These are phyloP conservation scores for Sordariomycetes sp. DNA, from an alignment of 2,329 filamentous ascomycete genomes.

Conservation along the genomic window DNA sequence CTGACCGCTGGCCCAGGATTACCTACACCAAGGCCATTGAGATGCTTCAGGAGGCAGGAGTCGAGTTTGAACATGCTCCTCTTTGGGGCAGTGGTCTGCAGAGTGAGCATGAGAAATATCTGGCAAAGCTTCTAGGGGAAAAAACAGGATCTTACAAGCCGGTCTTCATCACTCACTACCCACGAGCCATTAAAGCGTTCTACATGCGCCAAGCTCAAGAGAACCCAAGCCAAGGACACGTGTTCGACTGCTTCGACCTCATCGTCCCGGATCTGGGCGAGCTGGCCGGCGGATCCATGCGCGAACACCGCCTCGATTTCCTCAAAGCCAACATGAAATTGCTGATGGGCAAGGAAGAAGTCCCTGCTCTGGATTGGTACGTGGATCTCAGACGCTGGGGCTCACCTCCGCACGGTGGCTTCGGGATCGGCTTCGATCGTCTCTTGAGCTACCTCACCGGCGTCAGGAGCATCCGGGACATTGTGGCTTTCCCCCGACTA, in stretches of 20 bases:
- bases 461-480: conserved; percentile 73
- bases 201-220: conserved; percentile 42
- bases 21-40: conserved; percentile 74
- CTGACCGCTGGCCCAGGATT: conserved; percentile 62
- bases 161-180: conserved; percentile 90
- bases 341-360: conserved; percentile 52
- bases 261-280: conserved; percentile 80
- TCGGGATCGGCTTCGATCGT: conserved; percentile 83
- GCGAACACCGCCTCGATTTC: conserved; percentile 66
- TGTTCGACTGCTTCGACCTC: conserved; percentile 77
- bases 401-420: conserved; percentile 85
- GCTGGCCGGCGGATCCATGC: conserved; percentile 80
- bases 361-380: conserved; percentile 64
- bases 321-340: conserved; percentile 63
- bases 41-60: conserved; percentile 50
- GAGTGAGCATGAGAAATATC: conserved; percentile 85
- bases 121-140: conserved; percentile 57
- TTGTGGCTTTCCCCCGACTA: conserved; percentile 78
- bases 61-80: conserved; percentile 59
- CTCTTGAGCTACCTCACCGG: conserved; percentile 77
- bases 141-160: conserved; percentile 47
- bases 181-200: conserved; percentile 82
- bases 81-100: conserved; percentile 68
- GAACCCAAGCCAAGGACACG: conserved; percentile 27
- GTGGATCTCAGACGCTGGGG: conserved; percentile 81